Evolutionary conservation across 2,329 filamentous ascomycete species (phyloP), one percentile per base, ranked within the genome.

Genomic region (Coniochaeta ligniaria): DNA sequence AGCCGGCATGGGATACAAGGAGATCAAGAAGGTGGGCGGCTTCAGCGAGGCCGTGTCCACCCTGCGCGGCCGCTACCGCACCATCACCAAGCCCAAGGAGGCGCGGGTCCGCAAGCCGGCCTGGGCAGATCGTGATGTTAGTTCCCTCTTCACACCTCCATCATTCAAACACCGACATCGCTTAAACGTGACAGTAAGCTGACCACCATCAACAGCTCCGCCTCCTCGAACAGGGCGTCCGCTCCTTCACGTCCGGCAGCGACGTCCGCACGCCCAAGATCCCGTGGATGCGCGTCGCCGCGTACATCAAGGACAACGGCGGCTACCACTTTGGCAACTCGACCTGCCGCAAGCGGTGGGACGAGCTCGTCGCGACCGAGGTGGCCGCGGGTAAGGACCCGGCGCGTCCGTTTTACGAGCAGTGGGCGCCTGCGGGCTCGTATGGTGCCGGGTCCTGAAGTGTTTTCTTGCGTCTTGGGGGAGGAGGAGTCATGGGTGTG

Each of bases 11-110:
- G 84, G 86, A 0, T 92, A 91, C 73, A 82, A 80, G 59, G 79
- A 88, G 61, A 91, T 91, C 66, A 81, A 81, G 41, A 66, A 69
- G 7, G 67, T 74, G 20, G 83, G 86, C 16, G 73, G 77, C 1
- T 87, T 87, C 64, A 72, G 70, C 0, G 86, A 90, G 66, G 85
- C 87, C 1, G 88, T 91, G 72, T 89, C 88, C 12, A 92, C 90
- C 0, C 77, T 93, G 41, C 81, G 90, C 16, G 90, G 90, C 0
- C 81, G 88, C 0, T 85, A 83, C 65, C 78, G 89, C 5, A 84
- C 81, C 2, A 71, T 91, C 66, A 90, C 84, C 8, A 91, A 90
- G 74, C 73, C 74, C 14, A 84, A 84, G 66, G 77, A 81, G 36
- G 78, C 84, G 60, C 78, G 89, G 6, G 82, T 90, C 2, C 78